Conservation (phyloP, 2,329 filamentous ascomycete genomes). For the Dothistroma septosporum region DNA sequence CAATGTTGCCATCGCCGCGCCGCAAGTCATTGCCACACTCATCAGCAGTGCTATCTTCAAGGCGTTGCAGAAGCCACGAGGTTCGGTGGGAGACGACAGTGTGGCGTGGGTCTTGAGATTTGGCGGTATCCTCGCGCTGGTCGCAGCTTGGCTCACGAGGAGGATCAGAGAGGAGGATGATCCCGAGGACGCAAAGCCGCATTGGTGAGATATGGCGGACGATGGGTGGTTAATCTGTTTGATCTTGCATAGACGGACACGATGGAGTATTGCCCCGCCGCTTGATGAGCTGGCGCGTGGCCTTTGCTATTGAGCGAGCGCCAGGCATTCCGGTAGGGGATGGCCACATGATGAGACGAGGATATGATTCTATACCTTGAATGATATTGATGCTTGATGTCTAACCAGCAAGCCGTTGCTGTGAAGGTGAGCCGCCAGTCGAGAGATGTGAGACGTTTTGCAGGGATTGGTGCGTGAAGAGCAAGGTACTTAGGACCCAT, state of each 20-base stretch:
- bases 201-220: constrained; percentile 4
- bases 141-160: constrained; percentile 53
- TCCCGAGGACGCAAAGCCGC: constrained; percentile 5
- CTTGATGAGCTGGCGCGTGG: background rate
- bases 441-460: background rate
- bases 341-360: background rate
- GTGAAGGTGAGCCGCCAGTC: background rate
- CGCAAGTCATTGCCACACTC: constrained; percentile 85
- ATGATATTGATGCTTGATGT: background rate
- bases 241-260: background rate
- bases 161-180: constrained; percentile 20
- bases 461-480: background rate
- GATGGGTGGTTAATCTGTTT: background rate
- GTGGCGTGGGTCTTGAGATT: constrained; percentile 82
- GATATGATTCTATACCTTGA: background rate
- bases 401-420: background rate
- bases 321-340: background rate
- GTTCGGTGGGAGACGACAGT: constrained; percentile 76
- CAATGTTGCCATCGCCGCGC: constrained; percentile 88
- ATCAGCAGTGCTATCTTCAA: constrained; percentile 81
- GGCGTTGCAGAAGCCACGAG: constrained; percentile 79
- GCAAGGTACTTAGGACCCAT: background rate
- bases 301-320: background rate
- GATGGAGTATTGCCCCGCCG: background rate
- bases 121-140: constrained; percentile 72